Evolutionary conservation across 75 land plant genomes (phyloP), one percentile per base, ranked within the genome.

Genomic region (Gnetum montanum): DNA sequence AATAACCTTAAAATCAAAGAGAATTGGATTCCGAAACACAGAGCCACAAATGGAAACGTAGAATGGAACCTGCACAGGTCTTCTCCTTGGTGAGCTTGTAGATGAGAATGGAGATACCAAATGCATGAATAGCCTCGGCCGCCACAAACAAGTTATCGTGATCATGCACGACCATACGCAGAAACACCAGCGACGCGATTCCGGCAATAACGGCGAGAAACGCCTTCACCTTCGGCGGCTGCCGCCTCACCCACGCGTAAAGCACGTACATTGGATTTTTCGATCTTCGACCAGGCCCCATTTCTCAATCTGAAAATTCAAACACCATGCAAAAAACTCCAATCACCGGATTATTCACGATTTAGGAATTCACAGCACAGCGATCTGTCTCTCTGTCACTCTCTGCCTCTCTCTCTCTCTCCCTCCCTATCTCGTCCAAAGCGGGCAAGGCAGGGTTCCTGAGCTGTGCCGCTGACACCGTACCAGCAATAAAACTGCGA

Each of bases 81-180:
- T 70, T 81, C 64, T 93, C 71, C 58, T 72, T 81, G 38, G 53
- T 75, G 59, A 93, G 84, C 79, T 93, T 93, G 65, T 88, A 88
- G 31, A 82, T 76, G 34, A 93, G 67, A 8, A 85, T 77, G 18
- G 54, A 6, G 60, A 93, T 84, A 6, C 98, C 98, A 43, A 73
- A 45, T 6, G 75, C 68, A 56, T 93, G 98, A 22, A 70, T 68
- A 15, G 77, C 67, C 61, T 88, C 98, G 6, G 94, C 78, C n/a
- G 78, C 83, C 43, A 88, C 69, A 57, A 93, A 93, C 69, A 93
- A 73, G 51, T 84, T 70, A 37, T 69, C 73, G 54, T 84, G 86
- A 57, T 82, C 78, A 11, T 60, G 67, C 46, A 88, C 79, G 4
- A 68, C 44, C 10, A 75, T 54, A 20, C 70, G 62, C 56, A 92